Evolutionary conservation across 257 asterid genomes (phyloP).

Genomic region (Catharanthus roseus): DNA sequence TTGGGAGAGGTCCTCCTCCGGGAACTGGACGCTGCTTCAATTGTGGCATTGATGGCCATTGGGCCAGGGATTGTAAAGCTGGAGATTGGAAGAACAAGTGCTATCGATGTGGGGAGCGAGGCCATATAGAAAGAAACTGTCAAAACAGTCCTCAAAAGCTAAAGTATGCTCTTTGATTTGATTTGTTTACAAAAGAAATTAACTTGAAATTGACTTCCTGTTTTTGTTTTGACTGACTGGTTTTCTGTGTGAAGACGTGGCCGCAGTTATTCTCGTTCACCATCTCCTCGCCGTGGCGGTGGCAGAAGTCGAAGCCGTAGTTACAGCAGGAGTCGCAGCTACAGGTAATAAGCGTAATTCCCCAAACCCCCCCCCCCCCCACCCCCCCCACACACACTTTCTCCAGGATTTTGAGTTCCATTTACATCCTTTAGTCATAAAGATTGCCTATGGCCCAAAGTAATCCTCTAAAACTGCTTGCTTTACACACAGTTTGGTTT

Average conservation of each 20-base stretch:
- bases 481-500: neutral
- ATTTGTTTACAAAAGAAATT: too few relatives aligned
- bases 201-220: neutral
- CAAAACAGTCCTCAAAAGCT: conserved; percentile 44
- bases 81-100: conserved; percentile 74
- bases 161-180: conserved; percentile 23
- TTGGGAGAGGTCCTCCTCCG: conserved; percentile 55
- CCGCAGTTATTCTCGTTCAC: conserved; percentile 50
- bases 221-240: neutral
- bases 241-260: conserved; percentile 26
- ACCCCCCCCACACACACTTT: too few relatives aligned
- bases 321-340: conserved; percentile 47
- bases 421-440: neutral
- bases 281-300: conserved; percentile 52
- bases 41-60: conserved; percentile 61
- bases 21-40: conserved; percentile 65
- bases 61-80: conserved; percentile 65
- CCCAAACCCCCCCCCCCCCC: too few relatives aligned
- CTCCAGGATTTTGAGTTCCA: neutral
- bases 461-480: neutral
- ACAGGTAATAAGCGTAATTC: conserved; percentile 45
- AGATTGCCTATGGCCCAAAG: neutral
- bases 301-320: conserved; percentile 43
- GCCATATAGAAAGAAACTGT: conserved; percentile 55
- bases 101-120: conserved; percentile 61